Percentiles rank a stretch among this genome's conserved stretches.
phyloP scores from a whole-genome alignment of 1,284 basidiomycete species.

The Melampsora medusae region DNA sequence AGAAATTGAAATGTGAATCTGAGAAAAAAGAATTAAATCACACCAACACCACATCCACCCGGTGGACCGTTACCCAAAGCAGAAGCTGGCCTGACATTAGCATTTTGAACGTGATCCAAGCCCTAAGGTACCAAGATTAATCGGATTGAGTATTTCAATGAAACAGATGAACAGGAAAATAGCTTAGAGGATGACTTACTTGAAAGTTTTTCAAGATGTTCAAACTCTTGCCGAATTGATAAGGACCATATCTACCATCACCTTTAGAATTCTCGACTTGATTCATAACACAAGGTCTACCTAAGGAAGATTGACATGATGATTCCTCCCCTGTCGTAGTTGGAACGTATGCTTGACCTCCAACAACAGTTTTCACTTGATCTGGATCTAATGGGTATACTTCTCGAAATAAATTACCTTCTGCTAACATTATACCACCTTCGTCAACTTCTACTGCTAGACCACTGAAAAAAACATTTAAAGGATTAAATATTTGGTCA shows the following conservation, averaged over 20 bases:
- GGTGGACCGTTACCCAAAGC: neutral
- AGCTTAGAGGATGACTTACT: neutral
- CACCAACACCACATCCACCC: neutral
- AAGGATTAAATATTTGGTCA: neutral
- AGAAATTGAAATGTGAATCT: no score
- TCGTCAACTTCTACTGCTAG: neutral
- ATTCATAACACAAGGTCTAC: constrained; percentile 33
- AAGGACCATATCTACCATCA: neutral
- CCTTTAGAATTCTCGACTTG: neutral
- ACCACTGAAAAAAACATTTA: constrained; percentile 7
- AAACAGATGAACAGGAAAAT: neutral
- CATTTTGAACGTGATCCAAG: neutral
- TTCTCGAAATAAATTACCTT: constrained; percentile 31
- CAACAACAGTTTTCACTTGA: constrained; percentile 11
- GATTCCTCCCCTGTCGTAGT: neutral
- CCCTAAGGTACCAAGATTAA: neutral
- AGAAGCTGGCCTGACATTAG: neutral
- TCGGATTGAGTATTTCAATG: neutral
- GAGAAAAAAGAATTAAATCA: no score
- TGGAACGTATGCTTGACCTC: constrained; percentile 22
- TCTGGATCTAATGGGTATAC: neutral
- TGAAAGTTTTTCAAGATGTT: neutral
- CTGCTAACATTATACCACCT: constrained; percentile 28
- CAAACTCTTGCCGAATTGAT: neutral
- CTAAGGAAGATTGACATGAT: constrained; percentile 3